phyloP scores from a whole-genome alignment of 2,329 filamentous ascomycete genomes.

The Pestalotiopsis sp. region DNA sequence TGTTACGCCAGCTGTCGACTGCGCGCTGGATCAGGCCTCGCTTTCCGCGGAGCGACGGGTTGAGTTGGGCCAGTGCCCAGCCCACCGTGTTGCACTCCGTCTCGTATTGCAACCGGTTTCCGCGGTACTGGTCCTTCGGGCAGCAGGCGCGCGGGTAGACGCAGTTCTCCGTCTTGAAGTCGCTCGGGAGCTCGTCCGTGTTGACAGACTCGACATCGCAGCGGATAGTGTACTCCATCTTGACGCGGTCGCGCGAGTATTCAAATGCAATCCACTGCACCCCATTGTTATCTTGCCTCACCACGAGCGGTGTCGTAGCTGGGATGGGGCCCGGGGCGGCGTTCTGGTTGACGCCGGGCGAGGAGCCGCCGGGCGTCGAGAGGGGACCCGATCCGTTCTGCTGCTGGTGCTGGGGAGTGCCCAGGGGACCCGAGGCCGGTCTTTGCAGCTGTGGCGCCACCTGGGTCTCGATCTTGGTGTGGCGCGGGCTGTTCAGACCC shows the following conservation, averaged over 20 bases:
- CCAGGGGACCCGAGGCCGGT: slow-evolving; percentile 48
- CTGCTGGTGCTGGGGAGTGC: slow-evolving; percentile 41
- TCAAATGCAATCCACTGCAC: slow-evolving; percentile 99
- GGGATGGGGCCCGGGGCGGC: slow-evolving; percentile 95
- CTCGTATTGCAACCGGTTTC: slow-evolving; percentile 94
- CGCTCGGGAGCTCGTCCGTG: slow-evolving; percentile 77
- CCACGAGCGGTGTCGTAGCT: slow-evolving; percentile 90
- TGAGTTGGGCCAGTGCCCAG: slow-evolving; percentile 95
- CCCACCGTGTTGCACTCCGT: slow-evolving; percentile 99
- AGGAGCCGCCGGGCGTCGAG: slow-evolving; percentile 45
- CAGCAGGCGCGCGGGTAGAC: slow-evolving; percentile 96
- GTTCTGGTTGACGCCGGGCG: slow-evolving; percentile 73
- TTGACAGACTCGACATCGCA: slow-evolving; percentile 97
- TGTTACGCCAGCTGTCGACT: slow-evolving; percentile 98
- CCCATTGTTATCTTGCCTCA: slow-evolving; percentile 91
- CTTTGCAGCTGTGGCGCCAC: slow-evolving; percentile 63
- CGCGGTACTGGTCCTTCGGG: slow-evolving; percentile 92
- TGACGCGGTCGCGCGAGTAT: slow-evolving; percentile 93
- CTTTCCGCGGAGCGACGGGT: slow-evolving; percentile 88
- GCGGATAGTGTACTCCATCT: slow-evolving; percentile 99
- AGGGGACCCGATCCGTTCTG: slow-evolving; percentile 42
- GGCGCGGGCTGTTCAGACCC: slow-evolving; percentile 61
- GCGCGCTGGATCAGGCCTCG: slow-evolving; percentile 93
- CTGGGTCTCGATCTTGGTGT: slow-evolving; percentile 63
- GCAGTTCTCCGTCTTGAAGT: slow-evolving; percentile 98